Conservation (phyloP, 768 basidiomycete species). For the Lentinula boryana region DNA sequence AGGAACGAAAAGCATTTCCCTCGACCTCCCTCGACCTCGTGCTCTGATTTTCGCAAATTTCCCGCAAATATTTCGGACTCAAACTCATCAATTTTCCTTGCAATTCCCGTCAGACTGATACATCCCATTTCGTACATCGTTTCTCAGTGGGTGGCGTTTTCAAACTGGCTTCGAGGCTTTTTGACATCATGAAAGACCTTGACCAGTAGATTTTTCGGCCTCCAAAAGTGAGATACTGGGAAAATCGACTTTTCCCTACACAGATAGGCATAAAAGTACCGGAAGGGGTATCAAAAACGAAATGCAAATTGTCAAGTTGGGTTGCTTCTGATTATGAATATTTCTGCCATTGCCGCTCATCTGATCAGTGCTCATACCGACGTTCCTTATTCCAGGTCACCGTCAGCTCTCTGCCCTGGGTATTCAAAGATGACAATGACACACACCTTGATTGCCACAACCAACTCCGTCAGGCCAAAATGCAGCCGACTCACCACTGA, state of each 20-base stretch:
- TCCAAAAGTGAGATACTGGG: too few relatives aligned
- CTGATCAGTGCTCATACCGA: background rate
- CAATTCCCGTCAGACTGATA: background rate
- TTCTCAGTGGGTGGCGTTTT: background rate
- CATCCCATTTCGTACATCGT: background rate
- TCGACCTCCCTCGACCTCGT: background rate
- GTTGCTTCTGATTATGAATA: too few relatives aligned
- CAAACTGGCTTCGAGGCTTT: too few relatives aligned
- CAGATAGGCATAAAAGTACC: too few relatives aligned
- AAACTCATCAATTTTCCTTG: too few relatives aligned
- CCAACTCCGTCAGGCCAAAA: constrained; percentile 43
- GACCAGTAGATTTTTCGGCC: too few relatives aligned
- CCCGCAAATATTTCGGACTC: background rate
- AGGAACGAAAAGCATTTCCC: background rate
- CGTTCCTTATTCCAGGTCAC: background rate
- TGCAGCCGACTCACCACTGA: constrained; percentile 39
- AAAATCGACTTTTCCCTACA: too few relatives aligned
- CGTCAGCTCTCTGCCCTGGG: background rate
- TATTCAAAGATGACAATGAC: background rate
- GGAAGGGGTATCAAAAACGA: too few relatives aligned
- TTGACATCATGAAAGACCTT: too few relatives aligned
- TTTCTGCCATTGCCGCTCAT: too few relatives aligned
- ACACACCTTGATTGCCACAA: constrained; percentile 49
- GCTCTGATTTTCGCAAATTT: background rate
- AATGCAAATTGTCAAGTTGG: too few relatives aligned